phyloP scores from a whole-genome alignment of 495 filamentous ascomycete species.

The Aspergillus bertholletiae region DNA sequence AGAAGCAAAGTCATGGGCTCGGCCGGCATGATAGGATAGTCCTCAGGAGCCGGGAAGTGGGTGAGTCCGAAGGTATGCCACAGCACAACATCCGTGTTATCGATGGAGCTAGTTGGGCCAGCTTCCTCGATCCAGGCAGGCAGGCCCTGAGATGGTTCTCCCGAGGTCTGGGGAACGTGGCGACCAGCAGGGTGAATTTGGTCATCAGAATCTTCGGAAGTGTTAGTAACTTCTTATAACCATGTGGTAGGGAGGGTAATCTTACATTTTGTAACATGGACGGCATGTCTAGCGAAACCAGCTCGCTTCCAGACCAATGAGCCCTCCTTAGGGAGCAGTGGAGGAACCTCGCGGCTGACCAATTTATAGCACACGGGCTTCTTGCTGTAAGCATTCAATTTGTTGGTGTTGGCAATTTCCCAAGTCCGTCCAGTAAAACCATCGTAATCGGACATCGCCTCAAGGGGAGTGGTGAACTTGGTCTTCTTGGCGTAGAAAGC shows the following conservation, averaged over 20 bases:
- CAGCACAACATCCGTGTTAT: slow-evolving; percentile 83
- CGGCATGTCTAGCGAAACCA: slow-evolving; percentile 85
- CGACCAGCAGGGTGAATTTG: slow-evolving; percentile 90
- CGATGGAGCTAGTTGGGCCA: slow-evolving; percentile 66
- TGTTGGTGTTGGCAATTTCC: slow-evolving; percentile 86
- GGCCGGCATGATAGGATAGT: slow-evolving; percentile 93
- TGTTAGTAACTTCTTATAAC: not conserved
- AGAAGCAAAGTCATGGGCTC: slow-evolving; percentile 85
- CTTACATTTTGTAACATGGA: slow-evolving; percentile 90
- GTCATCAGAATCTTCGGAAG: slow-evolving; percentile 64
- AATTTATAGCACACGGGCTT: slow-evolving; percentile 92
- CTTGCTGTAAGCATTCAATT: slow-evolving; percentile 78
- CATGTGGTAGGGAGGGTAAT: not conserved
- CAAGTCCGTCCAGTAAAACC: slow-evolving; percentile 76
- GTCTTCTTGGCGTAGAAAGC: slow-evolving; percentile 92
- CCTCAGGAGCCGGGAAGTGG: slow-evolving; percentile 89
- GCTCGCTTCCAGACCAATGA: slow-evolving; percentile 91
- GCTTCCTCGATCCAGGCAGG: slow-evolving; percentile 74
- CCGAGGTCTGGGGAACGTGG: slow-evolving; percentile 90
- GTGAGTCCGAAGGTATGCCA: slow-evolving; percentile 97
- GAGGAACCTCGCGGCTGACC: slow-evolving; percentile 78
- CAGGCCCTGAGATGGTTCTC: slow-evolving; percentile 74
- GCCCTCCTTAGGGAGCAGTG: slow-evolving; percentile 76
- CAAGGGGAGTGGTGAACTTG: slow-evolving; percentile 68
- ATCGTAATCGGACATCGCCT: slow-evolving; percentile 78